Evolutionary conservation across 805 yeast species (phyloP), one percentile per base, ranked within the genome.

Genomic region (Saccharomycopsis javanensis): DNA sequence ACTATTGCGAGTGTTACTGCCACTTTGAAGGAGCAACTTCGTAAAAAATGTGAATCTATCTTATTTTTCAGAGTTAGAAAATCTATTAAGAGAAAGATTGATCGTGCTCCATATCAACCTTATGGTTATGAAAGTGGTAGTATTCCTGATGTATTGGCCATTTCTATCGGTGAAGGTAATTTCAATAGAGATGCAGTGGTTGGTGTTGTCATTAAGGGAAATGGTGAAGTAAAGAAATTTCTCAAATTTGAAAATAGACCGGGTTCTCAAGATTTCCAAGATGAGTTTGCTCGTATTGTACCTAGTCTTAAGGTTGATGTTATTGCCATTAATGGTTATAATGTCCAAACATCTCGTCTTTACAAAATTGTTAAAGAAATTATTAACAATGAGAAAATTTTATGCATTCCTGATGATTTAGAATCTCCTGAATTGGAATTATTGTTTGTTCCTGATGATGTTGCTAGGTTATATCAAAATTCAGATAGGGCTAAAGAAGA

Each of bases 41-140:
- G 89, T 56, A 79, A 85, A 57, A 84, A 79, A 57, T 86, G 96
- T 72, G 87, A 87, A 68, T 78, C 86, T 57, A 67, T 81, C 48
- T 75, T 94, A 50, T 83, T 83, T 54, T 78, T 75, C 58, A 83
- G 84, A 58, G 81, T 92, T 35, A 83, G 98, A 63, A 77, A 79
- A 48, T 74, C 79, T 30, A 86, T 92, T 65, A 74, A 81, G 68
- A 76, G 79, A 23, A 85, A 83, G 65, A 76, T 94, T 35, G 94
- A 92, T 68, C 98, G 91, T 73, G 96, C 98, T 1, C 97, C 99
- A 33, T 91, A 75, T 70, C 83, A 86, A 63, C 96, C 98, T 5
- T 77, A 79, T 51, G 85, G 87, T 4, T 85, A 78, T 62, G 87
- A 81, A 50, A 77, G 79, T 58, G 96, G 97, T 50, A 86, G 96